phyloP scores from a whole-genome alignment of 441 rosid genomes.

The Flueggea neowawraea region DNA sequence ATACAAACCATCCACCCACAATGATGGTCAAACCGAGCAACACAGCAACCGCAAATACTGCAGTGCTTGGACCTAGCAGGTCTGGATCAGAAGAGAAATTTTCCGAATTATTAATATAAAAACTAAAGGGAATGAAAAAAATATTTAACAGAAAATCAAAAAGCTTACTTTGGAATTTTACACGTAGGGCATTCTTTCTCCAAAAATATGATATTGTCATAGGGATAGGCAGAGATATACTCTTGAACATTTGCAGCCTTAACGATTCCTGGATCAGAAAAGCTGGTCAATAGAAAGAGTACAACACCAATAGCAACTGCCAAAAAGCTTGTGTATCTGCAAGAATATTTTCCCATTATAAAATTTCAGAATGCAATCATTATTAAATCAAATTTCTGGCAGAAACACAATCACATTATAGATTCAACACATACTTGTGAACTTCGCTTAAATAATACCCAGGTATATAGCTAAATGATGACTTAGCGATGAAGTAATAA shows the following conservation, averaged over 20 bases:
- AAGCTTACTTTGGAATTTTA: constrained; percentile 75
- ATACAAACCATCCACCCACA: constrained; percentile 82
- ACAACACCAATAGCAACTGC: constrained; percentile 71
- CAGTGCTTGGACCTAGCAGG: constrained; percentile 98
- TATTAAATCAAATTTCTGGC: not conserved
- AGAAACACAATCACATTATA: not conserved
- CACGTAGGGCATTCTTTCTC: constrained; percentile 87
- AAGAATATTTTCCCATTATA: constrained; percentile 17
- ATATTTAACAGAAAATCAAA: constrained; percentile 11
- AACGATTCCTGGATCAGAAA: constrained; percentile 89
- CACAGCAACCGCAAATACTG: constrained; percentile 85
- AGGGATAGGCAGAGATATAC: constrained; percentile 73
- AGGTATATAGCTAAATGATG: constrained; percentile 75
- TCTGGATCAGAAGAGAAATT: constrained; percentile 32
- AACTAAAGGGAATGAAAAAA: constrained; percentile 3
- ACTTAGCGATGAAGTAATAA: constrained; percentile 50
- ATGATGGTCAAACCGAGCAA: constrained; percentile 96
- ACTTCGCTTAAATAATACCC: constrained; percentile 77
- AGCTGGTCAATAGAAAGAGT: constrained; percentile 79
- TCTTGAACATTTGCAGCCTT: constrained; percentile 57
- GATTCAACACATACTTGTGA: constrained; percentile 52
- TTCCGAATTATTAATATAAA: constrained; percentile 4
- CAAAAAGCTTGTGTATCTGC: constrained; percentile 71
- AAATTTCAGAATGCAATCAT: constrained; percentile 6
- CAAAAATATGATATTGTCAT: constrained; percentile 62